Evolutionary conservation across 495 filamentous ascomycete genomes (phyloP), one percentile per base, ranked within the genome.

Genomic region (Hypoxylon subgilvum): DNA sequence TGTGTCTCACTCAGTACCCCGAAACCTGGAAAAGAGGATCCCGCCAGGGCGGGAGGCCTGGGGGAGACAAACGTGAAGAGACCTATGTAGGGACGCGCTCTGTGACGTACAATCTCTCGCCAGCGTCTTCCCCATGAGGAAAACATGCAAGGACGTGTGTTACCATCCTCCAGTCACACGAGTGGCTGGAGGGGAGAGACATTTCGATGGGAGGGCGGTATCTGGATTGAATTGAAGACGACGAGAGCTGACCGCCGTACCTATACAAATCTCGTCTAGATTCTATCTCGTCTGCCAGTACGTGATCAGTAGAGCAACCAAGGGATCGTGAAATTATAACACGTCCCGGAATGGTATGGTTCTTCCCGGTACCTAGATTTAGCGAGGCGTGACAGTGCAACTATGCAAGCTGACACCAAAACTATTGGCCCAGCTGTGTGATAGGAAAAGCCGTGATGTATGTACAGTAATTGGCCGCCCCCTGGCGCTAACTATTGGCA

Each of bases 351-450:
- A 13, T 10, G 19, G 39, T n/a, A 12, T 25, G 17, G 10, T 23
- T n/a, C 19, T 13, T 36, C 25, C 16, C 13, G 21, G 25, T 13
- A 4, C 27, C 18, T 28, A 17, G 14, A 16, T 52, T 53, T 50
- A 40, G 43, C 49, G 41, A 46, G 43, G 36, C 32, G 43, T 49
- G 60, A 45, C 13, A 30, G 48, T 63, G 44, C 18, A 49, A 57
- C 42, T 39, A 27, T 31, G 30, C 19, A 34, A 27, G 47, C 52
- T 52, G 59, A 47, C 41, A 43, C 16, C 28, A 47, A 52, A 27
- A 63, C 60, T 58, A 63, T 63, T 58, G 60, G 47, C 12, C 42
- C 34, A 14, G 43, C 10, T 44, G 48, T 53, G 60, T 58, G 43
- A 58, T 58, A 22, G 34, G 22, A 47, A 40, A 48, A 16, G 30